Base-by-base conservation (phyloP, 2,329 filamentous ascomycete genomes). In the Fusarium foetens region DNA sequence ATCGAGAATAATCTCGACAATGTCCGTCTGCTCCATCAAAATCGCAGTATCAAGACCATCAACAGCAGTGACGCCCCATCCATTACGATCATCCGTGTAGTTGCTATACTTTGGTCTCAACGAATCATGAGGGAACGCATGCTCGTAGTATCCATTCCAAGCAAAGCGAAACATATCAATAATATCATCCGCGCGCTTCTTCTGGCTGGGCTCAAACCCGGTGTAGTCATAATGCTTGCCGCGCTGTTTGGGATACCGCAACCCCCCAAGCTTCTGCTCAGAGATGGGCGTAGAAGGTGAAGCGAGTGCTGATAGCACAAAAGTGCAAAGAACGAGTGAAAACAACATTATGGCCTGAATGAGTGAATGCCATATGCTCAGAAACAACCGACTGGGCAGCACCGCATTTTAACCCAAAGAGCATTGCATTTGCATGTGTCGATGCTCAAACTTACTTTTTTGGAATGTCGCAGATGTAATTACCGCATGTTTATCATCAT, bases 21-120 rank as follows among this genome's bases (percentile, higher is more conserved):
- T 68, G 3, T 68, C 65, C 3, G 54, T 68, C 38, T 68, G 65
- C 36, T 68, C 65, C 65, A 68, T 67, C 16, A 68, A 19, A 8
- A 68, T 68, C 21, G 65, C 65, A 45, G 65, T 68, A 11, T 68
- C 65, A 19, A 68, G 65, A 1, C 65, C 65, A 7, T 68, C 65
- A 16, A 68, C 54, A 25, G 63, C 65, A 27, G 65, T 68, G 29
- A 62, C 63, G 13, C 65, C 65, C 65, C 65, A 68, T 45, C 65
- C 63, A 31, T 68, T 68, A 21, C 65, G 63, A 11, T 68, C 63
- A 11, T 68, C 55, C 9, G 49, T 31, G n/a, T 61, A 68, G 12
- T 55, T 62, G 14, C 19, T 45, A 16, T 55, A 68, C 38, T 67
- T 67, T 17, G 65, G 63, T 2, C 49, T 43, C 16, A 67, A 27